These are phyloP conservation scores for Neophaeococcomyces aloes DNA, from an alignment of 2,329 filamentous ascomycete species.

Conservation along the genomic window DNA sequence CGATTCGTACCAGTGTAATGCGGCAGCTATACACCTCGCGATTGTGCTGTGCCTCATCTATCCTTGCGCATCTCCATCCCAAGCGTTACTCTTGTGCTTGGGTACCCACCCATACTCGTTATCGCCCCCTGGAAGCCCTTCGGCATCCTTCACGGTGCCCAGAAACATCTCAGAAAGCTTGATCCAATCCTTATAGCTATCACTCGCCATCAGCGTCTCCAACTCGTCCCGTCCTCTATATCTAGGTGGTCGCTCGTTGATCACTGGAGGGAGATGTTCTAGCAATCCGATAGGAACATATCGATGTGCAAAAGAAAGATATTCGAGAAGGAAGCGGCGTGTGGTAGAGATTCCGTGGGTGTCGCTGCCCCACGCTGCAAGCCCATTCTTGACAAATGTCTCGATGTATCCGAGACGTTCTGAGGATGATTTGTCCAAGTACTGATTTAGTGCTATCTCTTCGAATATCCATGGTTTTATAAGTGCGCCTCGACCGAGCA, in stretches of 20 bases:
- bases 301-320: constrained; percentile 83
- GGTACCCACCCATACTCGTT: constrained; percentile 88
- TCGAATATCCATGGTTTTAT: constrained; percentile 99
- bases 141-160: constrained; percentile 51
- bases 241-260: constrained; percentile 80
- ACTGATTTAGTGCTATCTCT: constrained; percentile 76
- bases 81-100: constrained; percentile 70
- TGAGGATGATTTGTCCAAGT: constrained; percentile 84
- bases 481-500: constrained; percentile 91
- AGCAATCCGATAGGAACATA: constrained; percentile 86
- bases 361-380: constrained; percentile 92
- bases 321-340: constrained; percentile 84
- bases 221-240: constrained; percentile 79
- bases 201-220: constrained; percentile 83
- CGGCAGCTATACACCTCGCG: too few relatives aligned
- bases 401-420: constrained; percentile 80
- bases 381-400: constrained; percentile 78
- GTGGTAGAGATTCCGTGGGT: constrained; percentile 88
- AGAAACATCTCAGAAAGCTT: constrained; percentile 99
- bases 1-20: too few relatives aligned
- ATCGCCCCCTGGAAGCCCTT: constrained; percentile 36
- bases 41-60: background rate
- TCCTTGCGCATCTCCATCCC: constrained; percentile 7
- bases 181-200: constrained; percentile 95
- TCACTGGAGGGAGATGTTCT: constrained; percentile 73